These are phyloP conservation scores for Rhizophlyctis rosea DNA, from an alignment of 192 early-diverging fungal species.

Conservation along the genomic window DNA sequence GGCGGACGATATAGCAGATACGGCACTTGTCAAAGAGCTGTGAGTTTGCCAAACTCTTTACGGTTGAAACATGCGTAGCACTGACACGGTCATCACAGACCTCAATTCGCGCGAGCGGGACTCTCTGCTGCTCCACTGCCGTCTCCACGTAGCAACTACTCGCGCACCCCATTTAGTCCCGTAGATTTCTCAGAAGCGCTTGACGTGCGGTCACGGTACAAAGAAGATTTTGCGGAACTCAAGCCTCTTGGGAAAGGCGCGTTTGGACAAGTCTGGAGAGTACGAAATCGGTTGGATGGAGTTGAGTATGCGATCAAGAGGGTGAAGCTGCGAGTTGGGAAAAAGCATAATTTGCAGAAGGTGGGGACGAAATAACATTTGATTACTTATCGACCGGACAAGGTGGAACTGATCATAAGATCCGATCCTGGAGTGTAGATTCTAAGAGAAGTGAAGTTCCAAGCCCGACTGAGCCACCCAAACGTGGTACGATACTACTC, in stretches of 20 bases:
- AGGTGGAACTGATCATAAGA: constrained; percentile 23
- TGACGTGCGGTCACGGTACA: constrained; percentile 67
- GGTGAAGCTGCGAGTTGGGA: constrained; percentile 53
- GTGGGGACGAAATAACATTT: constrained; percentile 6
- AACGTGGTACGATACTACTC: constrained; percentile 93
- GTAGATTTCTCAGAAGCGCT: constrained; percentile 49
- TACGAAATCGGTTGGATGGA: constrained; percentile 84
- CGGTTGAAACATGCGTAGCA: too few relatives aligned
- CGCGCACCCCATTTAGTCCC: neutral
- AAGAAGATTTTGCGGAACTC: constrained; percentile 79
- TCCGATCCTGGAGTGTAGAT: constrained; percentile 49
- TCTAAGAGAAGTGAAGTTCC: constrained; percentile 85
- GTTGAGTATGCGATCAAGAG: constrained; percentile 91
- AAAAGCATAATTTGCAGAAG: neutral
- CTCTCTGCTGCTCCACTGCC: too few relatives aligned
- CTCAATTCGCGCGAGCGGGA: too few relatives aligned
- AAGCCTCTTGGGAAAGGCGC: constrained; percentile 83
- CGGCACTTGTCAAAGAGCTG: too few relatives aligned
- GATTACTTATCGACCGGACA: neutral
- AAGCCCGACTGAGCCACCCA: constrained; percentile 78
- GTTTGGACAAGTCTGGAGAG: constrained; percentile 83
- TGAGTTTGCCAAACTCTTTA: too few relatives aligned
- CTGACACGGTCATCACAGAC: too few relatives aligned
- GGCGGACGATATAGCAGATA: constrained; percentile 2
- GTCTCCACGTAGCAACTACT: too few relatives aligned